phyloP scores from a whole-genome alignment of 257 asterid genomes.

The Forsythia viridissima region DNA sequence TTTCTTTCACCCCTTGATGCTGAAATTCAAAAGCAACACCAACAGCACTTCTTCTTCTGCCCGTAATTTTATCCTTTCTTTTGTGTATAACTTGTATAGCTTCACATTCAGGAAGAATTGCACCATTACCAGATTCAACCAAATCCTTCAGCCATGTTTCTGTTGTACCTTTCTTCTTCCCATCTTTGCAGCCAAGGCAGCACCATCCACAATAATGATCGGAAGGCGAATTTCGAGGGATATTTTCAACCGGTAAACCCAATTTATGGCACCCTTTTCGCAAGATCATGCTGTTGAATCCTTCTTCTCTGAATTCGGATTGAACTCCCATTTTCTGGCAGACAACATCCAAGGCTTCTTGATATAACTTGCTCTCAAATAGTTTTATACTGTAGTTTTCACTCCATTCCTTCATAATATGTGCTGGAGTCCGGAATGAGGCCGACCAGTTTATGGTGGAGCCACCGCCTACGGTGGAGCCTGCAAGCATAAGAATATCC shows the following conservation, averaged over 20 bases:
- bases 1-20: slow-evolving; percentile 38
- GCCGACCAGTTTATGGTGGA: slow-evolving; percentile 88
- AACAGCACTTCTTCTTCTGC: slow-evolving; percentile 26
- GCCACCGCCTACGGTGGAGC: slow-evolving; percentile 91
- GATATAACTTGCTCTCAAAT: slow-evolving; percentile 44
- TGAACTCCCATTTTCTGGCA: slow-evolving; percentile 77
- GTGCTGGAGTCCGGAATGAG: slow-evolving; percentile 67
- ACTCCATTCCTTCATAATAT: slow-evolving; percentile 74
- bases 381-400: slow-evolving; percentile 39
- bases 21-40: slow-evolving; percentile 58
- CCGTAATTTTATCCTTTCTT: slow-evolving; percentile 19
- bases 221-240: slow-evolving; percentile 61
- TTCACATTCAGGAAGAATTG: slow-evolving; percentile 61
- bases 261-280: slow-evolving; percentile 75
- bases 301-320: slow-evolving; percentile 50
- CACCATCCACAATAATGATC: slow-evolving; percentile 92
- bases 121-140: slow-evolving; percentile 68
- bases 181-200: slow-evolving; percentile 71
- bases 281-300: slow-evolving; percentile 69
- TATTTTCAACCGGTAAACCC: slow-evolving; percentile 53
- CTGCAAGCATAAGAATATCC: slow-evolving; percentile 70
- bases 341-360: slow-evolving; percentile 66
- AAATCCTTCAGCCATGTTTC: slow-evolving; percentile 84
- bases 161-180: slow-evolving; percentile 60
- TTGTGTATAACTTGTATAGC: slow-evolving; percentile 47